Evolutionary conservation across 352 stramenopile genomes (phyloP).

Genomic region (Globisporangium acanthophoron): DNA sequence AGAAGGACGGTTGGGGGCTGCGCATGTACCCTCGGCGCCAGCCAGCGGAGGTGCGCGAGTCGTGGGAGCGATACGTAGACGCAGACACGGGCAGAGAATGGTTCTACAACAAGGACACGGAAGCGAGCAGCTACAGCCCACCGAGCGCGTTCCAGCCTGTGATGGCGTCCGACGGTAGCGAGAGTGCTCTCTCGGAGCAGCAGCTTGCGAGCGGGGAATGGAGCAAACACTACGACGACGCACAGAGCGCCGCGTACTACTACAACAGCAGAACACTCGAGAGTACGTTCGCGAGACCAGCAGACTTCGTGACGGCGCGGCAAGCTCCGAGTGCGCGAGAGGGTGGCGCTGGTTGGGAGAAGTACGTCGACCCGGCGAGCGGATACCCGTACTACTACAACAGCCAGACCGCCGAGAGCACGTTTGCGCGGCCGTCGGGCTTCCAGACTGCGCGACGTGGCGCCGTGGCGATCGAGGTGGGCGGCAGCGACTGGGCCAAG

Average conservation of each 20-base stretch:
- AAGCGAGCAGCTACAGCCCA: constrained; percentile 44
- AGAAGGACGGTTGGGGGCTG: constrained; percentile 74
- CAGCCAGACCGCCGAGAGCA: constrained; percentile 56
- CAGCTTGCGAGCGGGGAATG: constrained; percentile 17
- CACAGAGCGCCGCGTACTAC: constrained; percentile 57
- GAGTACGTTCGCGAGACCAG: constrained; percentile 47
- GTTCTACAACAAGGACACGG: constrained; percentile 73
- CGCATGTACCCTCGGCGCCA: constrained; percentile 43
- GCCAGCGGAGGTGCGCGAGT: constrained; percentile 32
- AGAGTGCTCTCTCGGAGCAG: not conserved
- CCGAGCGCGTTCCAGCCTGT: constrained; percentile 19
- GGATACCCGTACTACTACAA: constrained; percentile 49
- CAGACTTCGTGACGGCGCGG: constrained; percentile 21
- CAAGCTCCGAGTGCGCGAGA: not conserved
- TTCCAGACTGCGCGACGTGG: constrained; percentile 18
- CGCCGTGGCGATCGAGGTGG: constrained; percentile 5
- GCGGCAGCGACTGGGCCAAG: constrained; percentile 31
- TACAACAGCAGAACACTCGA: constrained; percentile 70
- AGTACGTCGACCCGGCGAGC: constrained; percentile 1
- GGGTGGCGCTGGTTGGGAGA: not conserved
- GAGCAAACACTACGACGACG: constrained; percentile 67
- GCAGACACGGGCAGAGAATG: constrained; percentile 30
- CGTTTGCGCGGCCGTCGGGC: constrained; percentile 28
- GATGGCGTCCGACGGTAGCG: not conserved
- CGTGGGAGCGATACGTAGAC: constrained; percentile 68